Evolutionary conservation across 495 filamentous ascomycete genomes (phyloP).

Genomic region (Annulohypoxylon stygium): DNA sequence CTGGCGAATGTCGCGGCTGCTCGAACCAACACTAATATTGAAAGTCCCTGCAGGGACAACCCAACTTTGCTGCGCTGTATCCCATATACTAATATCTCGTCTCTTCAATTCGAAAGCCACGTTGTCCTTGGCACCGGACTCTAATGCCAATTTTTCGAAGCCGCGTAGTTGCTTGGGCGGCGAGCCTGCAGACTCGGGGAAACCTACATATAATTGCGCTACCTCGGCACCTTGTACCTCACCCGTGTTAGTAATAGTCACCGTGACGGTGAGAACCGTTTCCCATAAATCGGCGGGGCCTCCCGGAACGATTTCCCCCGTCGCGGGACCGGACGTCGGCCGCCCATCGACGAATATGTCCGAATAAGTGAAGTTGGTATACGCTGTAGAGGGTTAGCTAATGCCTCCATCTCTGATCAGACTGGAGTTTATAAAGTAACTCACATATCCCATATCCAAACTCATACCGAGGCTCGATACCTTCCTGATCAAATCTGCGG

Average conservation of each 20-base stretch:
- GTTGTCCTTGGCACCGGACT: conserved; percentile 57
- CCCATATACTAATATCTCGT: conserved; percentile 71
- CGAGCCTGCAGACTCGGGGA: conserved; percentile 63
- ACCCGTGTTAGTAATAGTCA: conserved; percentile 77
- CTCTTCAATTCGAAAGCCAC: conserved; percentile 64
- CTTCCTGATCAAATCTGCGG: conserved; percentile 80
- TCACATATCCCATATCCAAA: conserved; percentile 74
- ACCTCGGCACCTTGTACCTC: conserved; percentile 77
- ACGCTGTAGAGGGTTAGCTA: conserved; percentile 54
- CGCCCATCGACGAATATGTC: conserved; percentile 59
- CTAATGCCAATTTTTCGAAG: conserved; percentile 67
- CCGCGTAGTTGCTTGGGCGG: conserved; percentile 69
- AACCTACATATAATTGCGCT: conserved; percentile 71
- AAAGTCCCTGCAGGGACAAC: conserved; percentile 64
- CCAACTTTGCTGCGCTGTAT: conserved; percentile 63
- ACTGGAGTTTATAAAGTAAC: conserved; percentile 42
- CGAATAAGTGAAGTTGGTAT: conserved; percentile 70
- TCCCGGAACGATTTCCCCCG: conserved; percentile 73
- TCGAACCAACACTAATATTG: conserved; percentile 62
- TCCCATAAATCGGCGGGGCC: conserved; percentile 77
- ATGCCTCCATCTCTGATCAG: neutral
- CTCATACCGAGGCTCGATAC: conserved; percentile 70
- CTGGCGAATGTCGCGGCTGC: conserved; percentile 64
- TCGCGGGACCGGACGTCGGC: conserved; percentile 61
- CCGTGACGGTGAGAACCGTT: conserved; percentile 67